phyloP scores from a whole-genome alignment of 139 green algal species.

The Volvox reticuliferus region DNA sequence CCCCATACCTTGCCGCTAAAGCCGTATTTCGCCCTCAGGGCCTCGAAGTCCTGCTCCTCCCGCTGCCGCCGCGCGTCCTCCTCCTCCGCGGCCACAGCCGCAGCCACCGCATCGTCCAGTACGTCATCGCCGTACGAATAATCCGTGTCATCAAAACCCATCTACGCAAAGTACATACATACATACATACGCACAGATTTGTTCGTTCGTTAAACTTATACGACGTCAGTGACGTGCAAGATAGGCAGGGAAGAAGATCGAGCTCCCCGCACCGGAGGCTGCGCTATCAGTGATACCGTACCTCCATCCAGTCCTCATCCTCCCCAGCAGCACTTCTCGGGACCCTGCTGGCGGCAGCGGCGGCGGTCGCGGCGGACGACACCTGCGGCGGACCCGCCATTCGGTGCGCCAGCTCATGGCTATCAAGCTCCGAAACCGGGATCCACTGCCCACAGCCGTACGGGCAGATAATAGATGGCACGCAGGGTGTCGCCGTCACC shows the following conservation, averaged over 20 bases:
- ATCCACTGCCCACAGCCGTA: constrained; percentile 46
- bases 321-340: neutral
- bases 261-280: neutral
- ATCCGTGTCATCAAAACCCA: constrained; percentile 16
- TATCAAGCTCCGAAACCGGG: constrained; percentile 27
- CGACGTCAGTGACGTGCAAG: neutral
- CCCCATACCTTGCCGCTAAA: constrained; percentile 32
- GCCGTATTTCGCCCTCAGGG: constrained; percentile 33
- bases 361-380: neutral
- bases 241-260: neutral
- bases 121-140: neutral
- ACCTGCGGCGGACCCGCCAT: neutral
- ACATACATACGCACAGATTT: too few species aligned
- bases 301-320: constrained; percentile 21
- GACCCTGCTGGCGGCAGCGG: neutral
- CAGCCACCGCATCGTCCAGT: neutral
- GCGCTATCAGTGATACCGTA: neutral
- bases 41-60: constrained; percentile 44
- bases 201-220: too few species aligned
- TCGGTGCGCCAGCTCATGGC: constrained; percentile 32
- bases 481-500: neutral
- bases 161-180: neutral
- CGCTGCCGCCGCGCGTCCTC: neutral
- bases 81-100: constrained; percentile 17
- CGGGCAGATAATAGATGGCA: constrained; percentile 12